Evolutionary conservation across 345 rosid genomes (phyloP).

Genomic region (Cochlearia excelsa): DNA sequence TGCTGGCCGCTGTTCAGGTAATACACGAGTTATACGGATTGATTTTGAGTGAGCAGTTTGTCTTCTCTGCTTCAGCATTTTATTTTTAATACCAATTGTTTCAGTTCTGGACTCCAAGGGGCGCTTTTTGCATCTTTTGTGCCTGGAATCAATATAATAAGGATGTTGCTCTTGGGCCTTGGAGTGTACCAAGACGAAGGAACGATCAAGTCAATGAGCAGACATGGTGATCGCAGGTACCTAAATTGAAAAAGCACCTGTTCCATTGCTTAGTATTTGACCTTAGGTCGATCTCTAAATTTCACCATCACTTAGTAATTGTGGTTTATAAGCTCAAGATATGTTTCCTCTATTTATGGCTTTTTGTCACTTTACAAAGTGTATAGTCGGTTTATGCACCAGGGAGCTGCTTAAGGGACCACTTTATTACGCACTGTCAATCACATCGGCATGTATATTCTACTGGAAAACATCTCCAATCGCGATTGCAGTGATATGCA

Average conservation of each 20-base stretch:
- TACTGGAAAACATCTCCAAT: slow-evolving; percentile 85
- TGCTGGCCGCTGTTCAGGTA: slow-evolving; percentile 49
- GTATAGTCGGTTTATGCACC: slow-evolving; percentile 34
- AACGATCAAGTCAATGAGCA: slow-evolving; percentile 90
- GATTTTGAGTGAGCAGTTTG: neutral
- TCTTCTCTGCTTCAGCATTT: slow-evolving; percentile 2
- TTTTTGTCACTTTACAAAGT: slow-evolving; percentile 29
- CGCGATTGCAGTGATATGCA: slow-evolving; percentile 74
- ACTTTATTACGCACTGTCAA: slow-evolving; percentile 60
- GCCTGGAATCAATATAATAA: slow-evolving; percentile 66
- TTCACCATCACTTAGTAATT: neutral
- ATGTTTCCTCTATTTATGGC: neutral
- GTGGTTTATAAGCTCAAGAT: slow-evolving; percentile 13
- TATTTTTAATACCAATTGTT: slow-evolving; percentile 18
- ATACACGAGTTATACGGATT: neutral
- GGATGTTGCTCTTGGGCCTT: slow-evolving; percentile 73
- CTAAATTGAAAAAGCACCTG: neutral
- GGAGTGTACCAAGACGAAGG: slow-evolving; percentile 83
- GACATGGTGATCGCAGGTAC: slow-evolving; percentile 86
- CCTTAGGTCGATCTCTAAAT: neutral
- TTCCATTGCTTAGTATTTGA: slow-evolving; percentile 14
- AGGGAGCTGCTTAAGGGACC: slow-evolving; percentile 98
- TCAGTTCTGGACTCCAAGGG: slow-evolving; percentile 75
- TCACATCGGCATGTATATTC: slow-evolving; percentile 54
- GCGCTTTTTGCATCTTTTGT: slow-evolving; percentile 65